Evolutionary conservation across 768 basidiomycete genomes (phyloP), one percentile per base, ranked within the genome.

Genomic region (Rhizopogon sp.): DNA sequence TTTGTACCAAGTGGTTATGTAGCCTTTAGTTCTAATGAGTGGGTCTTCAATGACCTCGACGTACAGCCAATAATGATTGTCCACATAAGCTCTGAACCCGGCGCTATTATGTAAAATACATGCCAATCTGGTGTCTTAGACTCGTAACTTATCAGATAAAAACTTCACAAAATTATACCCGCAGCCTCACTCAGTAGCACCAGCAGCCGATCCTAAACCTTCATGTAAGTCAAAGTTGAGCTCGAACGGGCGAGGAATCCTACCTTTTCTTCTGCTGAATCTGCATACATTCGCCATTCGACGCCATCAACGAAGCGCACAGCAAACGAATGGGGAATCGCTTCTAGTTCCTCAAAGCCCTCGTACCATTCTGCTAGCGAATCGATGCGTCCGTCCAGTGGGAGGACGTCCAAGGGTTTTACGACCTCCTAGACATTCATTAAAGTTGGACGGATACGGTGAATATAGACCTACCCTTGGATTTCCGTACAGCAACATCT

Each of bases 241-340:
- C 31, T 14, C n/a, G 9, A 33, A 35, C 17, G 43, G 50, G 20
- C 20, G 13, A 16, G n/a, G 14, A 53, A 28, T 25, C 20, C 29
- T 17, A 79, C 83, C 76, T 86, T 86, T 55, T 85, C 84, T 57
- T 81, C 77, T 65, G 83, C 83, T 20, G 77, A 76, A 63, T 86
- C 85, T 6, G 82, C 73, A 55, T 74, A 88, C 72, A 86, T 72
- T 40, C 78, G 72, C 83, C 84, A 87, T 28, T 71, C 71, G 7
- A 68, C 72, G 5, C 66, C 77, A 53, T 79, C 75, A 37, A 71
- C 73, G 64, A 87, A 85, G 56, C 83, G 83, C 28, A 87, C 68
- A 2, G 80, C 86, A 68, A 88, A 86, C 0, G 86, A 84, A 55
- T 82, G 74, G 3, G 82, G 77, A 50, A 88, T 85, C 9, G 84